A percentile compares a stretch with the other conserved stretches of the same genome.
Evolutionary conservation across 345 rosid species (phyloP).

Genomic region (Iberis pinnata): DNA sequence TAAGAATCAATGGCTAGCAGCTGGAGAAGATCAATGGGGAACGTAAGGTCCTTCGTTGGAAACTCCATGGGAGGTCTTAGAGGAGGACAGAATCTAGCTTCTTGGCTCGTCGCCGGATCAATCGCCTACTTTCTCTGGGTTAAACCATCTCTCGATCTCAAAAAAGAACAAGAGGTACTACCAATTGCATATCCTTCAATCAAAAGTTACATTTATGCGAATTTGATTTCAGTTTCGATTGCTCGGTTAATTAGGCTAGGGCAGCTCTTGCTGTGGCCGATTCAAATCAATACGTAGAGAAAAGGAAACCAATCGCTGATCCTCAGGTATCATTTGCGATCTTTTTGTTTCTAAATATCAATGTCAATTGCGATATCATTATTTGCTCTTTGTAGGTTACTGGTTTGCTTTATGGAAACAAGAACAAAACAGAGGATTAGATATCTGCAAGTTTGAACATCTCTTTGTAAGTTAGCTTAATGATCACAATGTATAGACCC

Average conservation of each 20-base stretch:
- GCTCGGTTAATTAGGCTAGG: slow-evolving; percentile 44
- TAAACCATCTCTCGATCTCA: slow-evolving; percentile 84
- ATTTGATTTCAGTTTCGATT: not conserved
- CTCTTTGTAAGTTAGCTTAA: slow-evolving; percentile 22
- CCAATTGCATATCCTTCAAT: not conserved
- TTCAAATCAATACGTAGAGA: slow-evolving; percentile 60
- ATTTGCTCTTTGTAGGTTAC: slow-evolving; percentile 48
- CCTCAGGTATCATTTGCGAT: slow-evolving; percentile 51
- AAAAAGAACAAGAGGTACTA: slow-evolving; percentile 64
- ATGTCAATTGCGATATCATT: too few species aligned
- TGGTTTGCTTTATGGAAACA: slow-evolving; percentile 63
- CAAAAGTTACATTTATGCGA: not conserved
- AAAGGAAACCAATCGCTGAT: slow-evolving; percentile 69
- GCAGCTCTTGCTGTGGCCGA: slow-evolving; percentile 68
- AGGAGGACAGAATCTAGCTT: slow-evolving; percentile 65
- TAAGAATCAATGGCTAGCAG: slow-evolving; percentile 37
- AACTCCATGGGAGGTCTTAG: slow-evolving; percentile 84
- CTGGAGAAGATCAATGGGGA: slow-evolving; percentile 61
- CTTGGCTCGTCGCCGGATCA: slow-evolving; percentile 91
- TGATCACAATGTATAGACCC: slow-evolving; percentile 25
- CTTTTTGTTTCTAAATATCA: not conserved
- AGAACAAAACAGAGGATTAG: slow-evolving; percentile 35
- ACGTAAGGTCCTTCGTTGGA: slow-evolving; percentile 58
- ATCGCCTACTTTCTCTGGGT: slow-evolving; percentile 91
- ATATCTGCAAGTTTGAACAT: slow-evolving; percentile 4